Conservation (phyloP, 768 basidiomycete genomes). For the Amanita polypyramis region DNA sequence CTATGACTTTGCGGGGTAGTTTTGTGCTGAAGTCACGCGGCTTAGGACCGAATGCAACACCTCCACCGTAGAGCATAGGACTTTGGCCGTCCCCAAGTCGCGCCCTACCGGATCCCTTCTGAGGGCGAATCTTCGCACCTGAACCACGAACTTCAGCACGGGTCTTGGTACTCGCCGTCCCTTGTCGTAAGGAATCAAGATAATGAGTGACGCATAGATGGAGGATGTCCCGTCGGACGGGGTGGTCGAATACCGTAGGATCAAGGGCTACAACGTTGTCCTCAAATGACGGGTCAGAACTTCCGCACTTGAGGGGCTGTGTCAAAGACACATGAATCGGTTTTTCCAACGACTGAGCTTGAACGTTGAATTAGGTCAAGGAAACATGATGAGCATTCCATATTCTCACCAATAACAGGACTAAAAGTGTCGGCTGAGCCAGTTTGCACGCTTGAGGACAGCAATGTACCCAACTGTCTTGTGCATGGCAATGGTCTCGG, state of each 20-base stretch:
- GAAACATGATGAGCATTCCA: not conserved
- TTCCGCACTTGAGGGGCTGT: constrained; percentile 37
- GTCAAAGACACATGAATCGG: constrained; percentile 59
- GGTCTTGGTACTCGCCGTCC: constrained; percentile 85
- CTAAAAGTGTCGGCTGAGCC: not conserved
- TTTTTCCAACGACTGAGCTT: constrained; percentile 19
- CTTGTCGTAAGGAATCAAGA: constrained; percentile 83
- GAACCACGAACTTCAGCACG: constrained; percentile 86
- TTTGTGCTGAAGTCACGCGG: constrained; percentile 89
- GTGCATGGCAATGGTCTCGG: not conserved
- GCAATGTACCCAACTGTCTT: not conserved
- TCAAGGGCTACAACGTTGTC: constrained; percentile 53
- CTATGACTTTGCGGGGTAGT: constrained; percentile 84
- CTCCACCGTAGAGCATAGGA: constrained; percentile 86
- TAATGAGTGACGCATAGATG: constrained; percentile 88
- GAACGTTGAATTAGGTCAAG: constrained; percentile 3
- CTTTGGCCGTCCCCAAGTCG: constrained; percentile 84
- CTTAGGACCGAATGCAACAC: constrained; percentile 84
- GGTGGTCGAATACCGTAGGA: constrained; percentile 79
- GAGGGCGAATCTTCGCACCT: constrained; percentile 78
- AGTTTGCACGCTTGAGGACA: not conserved
- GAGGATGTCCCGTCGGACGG: constrained; percentile 85
- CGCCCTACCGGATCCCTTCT: constrained; percentile 87
- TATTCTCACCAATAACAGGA: not conserved
- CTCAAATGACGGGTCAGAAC: constrained; percentile 28